Conservation (phyloP, 371 early-diverging fungal species). For the Rhizopus sp. region DNA sequence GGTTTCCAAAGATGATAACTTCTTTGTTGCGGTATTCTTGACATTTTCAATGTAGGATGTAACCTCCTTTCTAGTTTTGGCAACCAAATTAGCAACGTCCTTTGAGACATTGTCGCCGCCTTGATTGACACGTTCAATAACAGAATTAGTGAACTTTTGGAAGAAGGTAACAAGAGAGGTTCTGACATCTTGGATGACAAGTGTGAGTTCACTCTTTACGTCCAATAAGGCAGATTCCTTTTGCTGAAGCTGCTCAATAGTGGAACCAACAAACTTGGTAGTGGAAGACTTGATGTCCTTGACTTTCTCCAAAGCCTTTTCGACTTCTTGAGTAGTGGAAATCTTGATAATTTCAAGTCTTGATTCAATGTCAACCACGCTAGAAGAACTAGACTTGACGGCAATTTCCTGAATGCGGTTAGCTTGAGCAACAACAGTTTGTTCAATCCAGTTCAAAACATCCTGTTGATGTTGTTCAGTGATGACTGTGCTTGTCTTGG, state of each 20-base stretch:
- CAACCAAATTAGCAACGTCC: constrained; percentile 27
- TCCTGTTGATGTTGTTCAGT: constrained; percentile 24
- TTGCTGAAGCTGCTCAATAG: constrained; percentile 25
- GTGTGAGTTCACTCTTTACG: constrained; percentile 21
- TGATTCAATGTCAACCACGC: constrained; percentile 22
- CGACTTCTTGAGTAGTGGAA: constrained; percentile 29
- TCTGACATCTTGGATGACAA: constrained; percentile 22
- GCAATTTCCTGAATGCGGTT: constrained; percentile 30
- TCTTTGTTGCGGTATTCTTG: constrained; percentile 26
- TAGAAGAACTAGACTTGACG: constrained; percentile 3
- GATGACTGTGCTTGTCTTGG: constrained; percentile 19
- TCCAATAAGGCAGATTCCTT: constrained; percentile 32
- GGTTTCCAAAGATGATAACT: constrained; percentile 27
- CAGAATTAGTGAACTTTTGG: constrained; percentile 22
- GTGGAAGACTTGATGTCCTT: constrained; percentile 13
- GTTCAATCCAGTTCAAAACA: constrained; percentile 28
- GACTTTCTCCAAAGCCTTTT: constrained; percentile 28
- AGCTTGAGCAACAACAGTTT: constrained; percentile 26
- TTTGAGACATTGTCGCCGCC: constrained; percentile 32
- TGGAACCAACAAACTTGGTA: constrained; percentile 21
- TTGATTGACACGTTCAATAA: constrained; percentile 19
- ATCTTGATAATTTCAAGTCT: constrained; percentile 25
- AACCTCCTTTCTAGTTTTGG: constrained; percentile 22
- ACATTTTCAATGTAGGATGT: constrained; percentile 17
- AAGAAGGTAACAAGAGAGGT: constrained; percentile 28